Base-by-base conservation (phyloP, 176 grass and related monocot genomes). In the Carex cristatella region DNA sequence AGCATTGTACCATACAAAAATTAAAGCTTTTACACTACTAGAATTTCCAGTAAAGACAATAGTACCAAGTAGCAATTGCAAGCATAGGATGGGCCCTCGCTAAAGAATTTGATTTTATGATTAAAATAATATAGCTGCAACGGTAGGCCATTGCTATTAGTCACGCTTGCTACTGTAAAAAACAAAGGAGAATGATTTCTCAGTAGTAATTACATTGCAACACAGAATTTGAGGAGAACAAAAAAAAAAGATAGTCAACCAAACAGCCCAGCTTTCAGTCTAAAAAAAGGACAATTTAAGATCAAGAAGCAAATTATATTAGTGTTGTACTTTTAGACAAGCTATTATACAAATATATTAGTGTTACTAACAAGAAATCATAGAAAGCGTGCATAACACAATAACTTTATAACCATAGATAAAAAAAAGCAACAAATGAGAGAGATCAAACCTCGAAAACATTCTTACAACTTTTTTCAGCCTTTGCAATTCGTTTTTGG, bases 401-500 rank as follows among this genome's bases (percentile, higher is more conserved):
- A 77, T 33, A 12, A 32, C 48, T 19, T 31, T 31, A 31, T 69
- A 42, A 42, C 72, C 16, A 48, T 77, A 55, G 72, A 55, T 10
- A 23, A 88, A 7, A 66, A 91, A 4, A 66, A 81, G 12, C 7
- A 88, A 33, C 1, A 81, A 60, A 55, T n/a, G 68, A 80, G 37
- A 61, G 60, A 84, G 65, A 79, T 76, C 82, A 91, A 23, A 96
- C 97, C 97, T 99, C 91, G 68, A 99, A 82, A 80, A 73, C 7
- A 79, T 84, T 79, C 83, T 86, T 94, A 81, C 83, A 95, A 72
- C 86, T 88, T 67, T 64, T 89, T 92, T 95, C 97, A 35, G 84
- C 83, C 84, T 99, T 93, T 80, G 87, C 79, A 76, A 95, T 82
- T 46, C 88, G 88, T 67, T 70, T 87, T 83, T 99, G 90, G 72